Evolutionary conservation across 371 early-diverging fungal genomes (phyloP), one percentile per base, ranked within the genome.

Genomic region (Rhizomucor pusillus): DNA sequence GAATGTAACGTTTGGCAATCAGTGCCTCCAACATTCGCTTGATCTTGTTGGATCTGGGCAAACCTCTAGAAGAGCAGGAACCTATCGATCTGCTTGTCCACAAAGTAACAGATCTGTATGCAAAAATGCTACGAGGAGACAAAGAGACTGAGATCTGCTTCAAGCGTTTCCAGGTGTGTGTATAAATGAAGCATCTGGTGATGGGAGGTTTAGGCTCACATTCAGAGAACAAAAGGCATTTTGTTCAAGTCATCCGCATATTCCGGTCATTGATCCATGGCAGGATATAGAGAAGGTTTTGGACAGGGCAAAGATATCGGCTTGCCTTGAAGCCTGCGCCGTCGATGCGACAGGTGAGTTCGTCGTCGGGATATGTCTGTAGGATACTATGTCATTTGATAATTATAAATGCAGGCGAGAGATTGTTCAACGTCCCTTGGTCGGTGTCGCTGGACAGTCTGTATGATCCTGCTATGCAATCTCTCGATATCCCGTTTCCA

Each of bases 11-110:
- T 20, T 23, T 22, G 35, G 14, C 7, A 12, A 4, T 18, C 57
- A 78, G 79, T 19, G 59, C 67, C 41, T 57, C 59, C 23, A 60
- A 63, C 5, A 50, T 78, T 52, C 59, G 55, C 5, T 59, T 78
- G 24, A 60, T 73, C 16, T 62, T 60, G 35, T 50, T 78, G n/a
- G 75, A 78, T 51, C 52, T 78, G n/a, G 45, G 54, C 0, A 54
- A 57, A 25, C 60, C 79, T 1, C 56, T 78, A 0, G 67, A 64
- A 29, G 57, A 69, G 14, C 71, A 71, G 48, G 63, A 57, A 1
- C 63, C 56, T 5, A 50, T 75, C 13, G 79, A 75, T 52, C 40
- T 78, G 39, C 63, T 78, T 54, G 75, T 78, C 2, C 79, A 78
- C 46, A 78, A 78, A 60, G 61, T 78, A 52, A 73, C 73, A 13